Conservation (phyloP, 345 rosid genomes). For the Arabidopsis suecica region DNA sequence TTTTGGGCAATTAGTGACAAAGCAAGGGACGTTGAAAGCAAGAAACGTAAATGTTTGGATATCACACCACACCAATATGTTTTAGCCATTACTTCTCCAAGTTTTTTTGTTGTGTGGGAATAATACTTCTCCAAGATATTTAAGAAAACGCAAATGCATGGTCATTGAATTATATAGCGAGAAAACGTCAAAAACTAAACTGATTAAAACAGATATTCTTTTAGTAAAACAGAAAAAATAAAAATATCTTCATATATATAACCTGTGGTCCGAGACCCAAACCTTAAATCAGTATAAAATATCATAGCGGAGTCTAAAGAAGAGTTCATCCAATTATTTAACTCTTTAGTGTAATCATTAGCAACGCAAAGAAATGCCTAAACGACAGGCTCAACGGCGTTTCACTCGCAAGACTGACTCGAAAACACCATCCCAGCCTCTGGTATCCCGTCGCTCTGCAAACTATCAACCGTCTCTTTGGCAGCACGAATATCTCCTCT, state of each 20-base stretch:
- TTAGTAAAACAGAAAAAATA: background rate
- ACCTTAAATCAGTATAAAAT: conserved; percentile 24
- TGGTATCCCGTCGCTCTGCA: conserved; percentile 42
- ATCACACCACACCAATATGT: background rate
- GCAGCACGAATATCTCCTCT: conserved; percentile 47
- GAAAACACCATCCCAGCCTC: conserved; percentile 20
- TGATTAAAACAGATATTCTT: background rate
- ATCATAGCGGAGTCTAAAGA: background rate
- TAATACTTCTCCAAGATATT: background rate
- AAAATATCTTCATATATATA: background rate
- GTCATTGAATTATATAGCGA: background rate
- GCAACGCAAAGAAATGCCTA: conserved; percentile 18
- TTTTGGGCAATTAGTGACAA: too few relatives aligned
- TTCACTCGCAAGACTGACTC: background rate
- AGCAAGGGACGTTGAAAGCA: background rate
- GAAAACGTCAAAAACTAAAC: background rate
- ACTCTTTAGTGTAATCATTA: background rate
- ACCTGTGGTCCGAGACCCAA: conserved; percentile 25
- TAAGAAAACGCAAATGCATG: background rate
- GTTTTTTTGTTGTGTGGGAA: background rate
- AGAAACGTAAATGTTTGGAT: background rate
- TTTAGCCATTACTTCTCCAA: background rate
- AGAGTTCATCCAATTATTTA: conserved; percentile 4
- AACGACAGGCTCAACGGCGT: background rate
- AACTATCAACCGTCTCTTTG: conserved; percentile 48